Conservation (phyloP, 192 early-diverging fungal species). For the Umbelopsis sp. region DNA sequence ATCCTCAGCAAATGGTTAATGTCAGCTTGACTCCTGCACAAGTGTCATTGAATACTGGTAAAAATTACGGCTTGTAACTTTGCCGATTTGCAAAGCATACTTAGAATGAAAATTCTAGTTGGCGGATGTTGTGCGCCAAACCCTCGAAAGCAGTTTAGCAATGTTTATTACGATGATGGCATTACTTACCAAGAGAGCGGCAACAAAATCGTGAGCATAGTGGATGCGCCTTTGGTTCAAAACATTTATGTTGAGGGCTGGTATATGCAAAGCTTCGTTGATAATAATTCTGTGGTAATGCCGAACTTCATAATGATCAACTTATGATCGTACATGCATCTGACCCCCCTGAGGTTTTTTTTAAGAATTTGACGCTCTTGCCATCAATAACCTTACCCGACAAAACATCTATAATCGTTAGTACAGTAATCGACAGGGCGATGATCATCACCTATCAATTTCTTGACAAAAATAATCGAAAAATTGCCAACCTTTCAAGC, state of each 20-base stretch:
- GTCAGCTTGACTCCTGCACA: constrained; percentile 6
- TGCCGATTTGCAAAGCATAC: background rate
- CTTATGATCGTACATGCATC: background rate
- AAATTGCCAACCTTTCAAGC: constrained; percentile 29
- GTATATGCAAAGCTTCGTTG: constrained; percentile 37
- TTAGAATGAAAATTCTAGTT: constrained; percentile 7
- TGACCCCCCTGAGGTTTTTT: background rate
- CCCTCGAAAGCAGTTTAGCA: constrained; percentile 26
- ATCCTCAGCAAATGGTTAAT: constrained; percentile 37
- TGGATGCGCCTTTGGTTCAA: constrained; percentile 30
- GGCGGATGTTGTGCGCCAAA: constrained; percentile 40
- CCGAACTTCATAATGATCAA: too few species aligned
- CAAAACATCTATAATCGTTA: constrained; percentile 29
- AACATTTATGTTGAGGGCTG: constrained; percentile 26
- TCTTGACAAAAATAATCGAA: constrained; percentile 10
- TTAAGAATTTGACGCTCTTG: constrained; percentile 35
- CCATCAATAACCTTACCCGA: constrained; percentile 29
- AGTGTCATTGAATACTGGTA: constrained; percentile 33
- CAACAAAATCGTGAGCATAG: constrained; percentile 26
- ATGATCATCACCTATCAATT: constrained; percentile 37
- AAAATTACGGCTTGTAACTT: background rate
- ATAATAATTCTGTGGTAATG: constrained; percentile 35
- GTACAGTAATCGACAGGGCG: constrained; percentile 25
- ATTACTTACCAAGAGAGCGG: constrained; percentile 19
- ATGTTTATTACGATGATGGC: constrained; percentile 31